phyloP scores from a whole-genome alignment of 2,329 filamentous ascomycete species.

The Colletotrichum lini region DNA sequence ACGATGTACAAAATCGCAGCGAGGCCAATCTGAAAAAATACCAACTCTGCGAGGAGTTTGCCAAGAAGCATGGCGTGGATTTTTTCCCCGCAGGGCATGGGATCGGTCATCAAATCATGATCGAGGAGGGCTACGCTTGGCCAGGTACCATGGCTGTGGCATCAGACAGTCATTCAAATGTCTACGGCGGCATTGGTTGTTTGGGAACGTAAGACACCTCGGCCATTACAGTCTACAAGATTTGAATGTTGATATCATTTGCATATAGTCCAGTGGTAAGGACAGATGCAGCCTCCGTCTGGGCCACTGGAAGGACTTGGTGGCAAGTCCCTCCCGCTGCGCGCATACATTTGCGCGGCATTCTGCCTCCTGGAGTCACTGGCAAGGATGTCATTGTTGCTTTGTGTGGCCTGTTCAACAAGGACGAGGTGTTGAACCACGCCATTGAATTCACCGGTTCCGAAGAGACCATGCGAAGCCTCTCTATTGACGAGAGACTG shows the following conservation, averaged over 20 bases:
- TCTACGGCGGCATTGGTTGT: slow-evolving; percentile 85
- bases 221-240: too few species aligned
- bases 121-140: slow-evolving; percentile 88
- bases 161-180: slow-evolving; percentile 83
- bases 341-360: slow-evolving; percentile 82
- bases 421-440: slow-evolving; percentile 92
- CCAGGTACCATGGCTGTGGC: slow-evolving; percentile 88
- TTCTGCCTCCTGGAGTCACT: slow-evolving; percentile 83
- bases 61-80: slow-evolving; percentile 79
- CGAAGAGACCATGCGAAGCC: slow-evolving; percentile 80
- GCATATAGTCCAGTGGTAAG: slow-evolving; percentile 80
- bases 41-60: slow-evolving; percentile 84
- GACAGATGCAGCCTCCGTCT: slow-evolving; percentile 89
- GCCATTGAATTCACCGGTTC: slow-evolving; percentile 89
- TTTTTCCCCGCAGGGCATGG: slow-evolving; percentile 84
- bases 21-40: slow-evolving; percentile 89
- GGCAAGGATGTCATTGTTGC: slow-evolving; percentile 97
- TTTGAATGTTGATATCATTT: neutral
- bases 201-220: slow-evolving; percentile 63
- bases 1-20: slow-evolving; percentile 88
- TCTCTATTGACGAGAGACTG: slow-evolving; percentile 80
- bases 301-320: slow-evolving; percentile 87
- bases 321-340: slow-evolving; percentile 90
- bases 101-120: slow-evolving; percentile 91
- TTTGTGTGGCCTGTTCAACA: slow-evolving; percentile 87